Evolutionary conservation across 345 rosid genomes (phyloP).

Genomic region (Lepidium africanum): DNA sequence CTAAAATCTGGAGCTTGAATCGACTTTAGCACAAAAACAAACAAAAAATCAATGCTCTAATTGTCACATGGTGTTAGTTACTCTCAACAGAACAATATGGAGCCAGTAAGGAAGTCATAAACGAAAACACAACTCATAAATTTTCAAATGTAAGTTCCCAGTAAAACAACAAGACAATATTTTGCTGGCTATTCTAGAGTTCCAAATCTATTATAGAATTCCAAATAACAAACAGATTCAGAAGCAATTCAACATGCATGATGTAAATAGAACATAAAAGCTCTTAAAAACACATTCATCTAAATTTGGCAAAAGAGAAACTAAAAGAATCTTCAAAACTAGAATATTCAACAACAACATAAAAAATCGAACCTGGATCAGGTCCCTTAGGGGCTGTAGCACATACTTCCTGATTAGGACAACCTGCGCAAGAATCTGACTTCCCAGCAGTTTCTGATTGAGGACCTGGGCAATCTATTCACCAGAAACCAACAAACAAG

Average conservation of each 20-base stretch:
- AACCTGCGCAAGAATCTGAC: conserved; percentile 75
- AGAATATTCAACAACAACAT: neutral
- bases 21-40: neutral
- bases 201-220: neutral
- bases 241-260: neutral
- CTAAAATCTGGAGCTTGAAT: neutral
- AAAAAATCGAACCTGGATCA: conserved; percentile 59
- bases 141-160: neutral
- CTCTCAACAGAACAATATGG: neutral
- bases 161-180: neutral
- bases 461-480: conserved; percentile 79
- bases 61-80: neutral
- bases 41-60: neutral
- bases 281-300: neutral
- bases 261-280: neutral
- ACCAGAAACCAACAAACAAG: neutral
- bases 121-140: neutral
- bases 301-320: neutral
- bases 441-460: conserved; percentile 72
- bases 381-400: conserved; percentile 96
- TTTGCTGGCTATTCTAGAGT: neutral
- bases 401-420: conserved; percentile 89
- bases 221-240: neutral
- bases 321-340: neutral
- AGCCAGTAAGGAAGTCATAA: neutral